Evolutionary conservation across 1,284 basidiomycete genomes (phyloP).

Genomic region (Microbotryum violaceum): DNA sequence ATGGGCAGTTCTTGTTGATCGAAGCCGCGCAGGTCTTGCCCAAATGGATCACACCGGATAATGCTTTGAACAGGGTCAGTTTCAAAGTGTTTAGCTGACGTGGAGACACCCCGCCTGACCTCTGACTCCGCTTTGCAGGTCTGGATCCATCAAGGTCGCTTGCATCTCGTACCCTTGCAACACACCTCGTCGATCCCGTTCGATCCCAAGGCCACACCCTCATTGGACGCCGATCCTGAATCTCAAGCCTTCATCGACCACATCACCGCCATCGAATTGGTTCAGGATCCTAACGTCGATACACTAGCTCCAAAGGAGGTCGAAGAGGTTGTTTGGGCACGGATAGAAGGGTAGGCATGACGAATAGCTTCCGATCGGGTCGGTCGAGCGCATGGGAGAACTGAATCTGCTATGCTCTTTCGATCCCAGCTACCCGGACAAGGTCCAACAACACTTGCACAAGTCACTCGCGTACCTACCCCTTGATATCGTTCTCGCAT

Average conservation of each 20-base stretch:
- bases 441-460: conserved; percentile 64
- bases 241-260: conserved; percentile 48
- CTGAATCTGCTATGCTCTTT: not conserved
- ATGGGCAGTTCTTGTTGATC: conserved; percentile 93
- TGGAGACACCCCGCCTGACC: conserved; percentile 17
- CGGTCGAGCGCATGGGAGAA: not conserved
- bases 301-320: conserved; percentile 57
- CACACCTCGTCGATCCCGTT: conserved; percentile 54
- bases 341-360: conserved; percentile 54
- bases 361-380: not conserved
- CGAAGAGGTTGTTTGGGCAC: conserved; percentile 55
- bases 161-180: conserved; percentile 77
- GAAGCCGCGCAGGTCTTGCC: conserved; percentile 89
- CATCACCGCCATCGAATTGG: conserved; percentile 58
- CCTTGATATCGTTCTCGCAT: conserved; percentile 61
- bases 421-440: conserved; percentile 52
- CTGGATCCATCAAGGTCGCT: conserved; percentile 73
- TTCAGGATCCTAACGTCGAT: conserved; percentile 50
- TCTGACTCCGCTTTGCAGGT: conserved; percentile 50
- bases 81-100: not conserved
- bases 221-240: conserved; percentile 39
- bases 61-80: conserved; percentile 82
- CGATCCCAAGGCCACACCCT: conserved; percentile 47
- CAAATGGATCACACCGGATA: conserved; percentile 81
- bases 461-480: conserved; percentile 72